Evolutionary conservation across 2,329 filamentous ascomycete species (phyloP).

Genomic region (Saccharata proteae): DNA sequence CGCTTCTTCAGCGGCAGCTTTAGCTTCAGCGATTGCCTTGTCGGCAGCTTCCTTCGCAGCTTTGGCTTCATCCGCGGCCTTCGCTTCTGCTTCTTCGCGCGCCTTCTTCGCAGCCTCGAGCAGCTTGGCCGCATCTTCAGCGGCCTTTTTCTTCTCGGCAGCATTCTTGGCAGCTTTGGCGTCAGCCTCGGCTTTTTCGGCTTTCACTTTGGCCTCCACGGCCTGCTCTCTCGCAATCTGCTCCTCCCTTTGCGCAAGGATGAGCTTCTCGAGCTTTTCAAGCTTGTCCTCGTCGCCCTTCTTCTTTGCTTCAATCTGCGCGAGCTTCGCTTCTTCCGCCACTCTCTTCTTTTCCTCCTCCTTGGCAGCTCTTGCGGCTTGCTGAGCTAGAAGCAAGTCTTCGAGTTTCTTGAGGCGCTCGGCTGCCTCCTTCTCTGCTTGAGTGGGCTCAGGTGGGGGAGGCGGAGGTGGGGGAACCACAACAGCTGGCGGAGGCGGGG

Average conservation of each 20-base stretch:
- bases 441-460: constrained; percentile 10
- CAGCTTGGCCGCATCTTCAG: constrained; percentile 18
- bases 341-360: constrained; percentile 23
- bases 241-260: constrained; percentile 30
- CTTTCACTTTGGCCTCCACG: constrained; percentile 13
- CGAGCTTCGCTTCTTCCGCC: constrained; percentile 18
- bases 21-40: constrained; percentile 15
- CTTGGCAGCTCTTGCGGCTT: constrained; percentile 23
- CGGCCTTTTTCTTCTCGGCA: constrained; percentile 33
- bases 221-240: constrained; percentile 25
- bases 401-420: constrained; percentile 26
- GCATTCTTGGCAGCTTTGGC: constrained; percentile 39
- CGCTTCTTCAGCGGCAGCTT: constrained; percentile 16
- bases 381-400: constrained; percentile 21
- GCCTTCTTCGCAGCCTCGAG: constrained; percentile 21
- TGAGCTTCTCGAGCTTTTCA: constrained; percentile 24
- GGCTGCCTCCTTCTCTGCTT: constrained; percentile 18
- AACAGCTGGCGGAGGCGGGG: constrained; percentile 11
- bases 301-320: constrained; percentile 20
- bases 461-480: constrained; percentile 10
- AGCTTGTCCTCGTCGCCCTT: constrained; percentile 21
- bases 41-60: constrained; percentile 16
- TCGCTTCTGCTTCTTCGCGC: constrained; percentile 19
- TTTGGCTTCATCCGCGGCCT: constrained; percentile 19
- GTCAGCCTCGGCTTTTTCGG: constrained; percentile 26